Evolutionary conservation across 495 filamentous ascomycete species (phyloP).

Genomic region (Lophiotrema nucula): DNA sequence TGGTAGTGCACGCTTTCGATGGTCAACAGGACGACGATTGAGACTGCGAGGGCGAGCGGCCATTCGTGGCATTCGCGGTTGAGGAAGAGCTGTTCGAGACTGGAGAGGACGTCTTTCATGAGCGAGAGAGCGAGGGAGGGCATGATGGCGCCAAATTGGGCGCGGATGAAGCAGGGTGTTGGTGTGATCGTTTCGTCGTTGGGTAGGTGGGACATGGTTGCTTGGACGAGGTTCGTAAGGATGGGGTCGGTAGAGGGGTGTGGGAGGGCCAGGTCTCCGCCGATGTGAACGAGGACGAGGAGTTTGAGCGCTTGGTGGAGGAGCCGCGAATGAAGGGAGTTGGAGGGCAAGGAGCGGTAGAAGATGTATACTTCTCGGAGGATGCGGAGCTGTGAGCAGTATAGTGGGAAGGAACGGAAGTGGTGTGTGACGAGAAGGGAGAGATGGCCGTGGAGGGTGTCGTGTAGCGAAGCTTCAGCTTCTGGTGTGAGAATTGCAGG

Average conservation of each 20-base stretch:
- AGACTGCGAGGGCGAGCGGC: conserved; percentile 24
- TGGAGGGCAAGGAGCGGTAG: conserved; percentile 17
- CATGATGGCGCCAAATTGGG: conserved; percentile 34
- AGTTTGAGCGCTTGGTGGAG: conserved; percentile 34
- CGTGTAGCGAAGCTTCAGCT: conserved; percentile 4
- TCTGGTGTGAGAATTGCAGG: conserved; percentile 25
- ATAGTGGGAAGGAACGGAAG: conserved; percentile 32
- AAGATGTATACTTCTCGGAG: conserved; percentile 32
- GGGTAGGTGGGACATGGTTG: conserved; percentile 1
- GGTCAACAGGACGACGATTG: conserved; percentile 31
- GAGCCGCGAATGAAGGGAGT: conserved; percentile 8
- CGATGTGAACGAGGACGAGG: conserved; percentile 36
- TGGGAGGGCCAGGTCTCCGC: conserved; percentile 25
- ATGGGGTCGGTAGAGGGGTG: conserved; percentile 15
- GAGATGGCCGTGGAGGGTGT: conserved; percentile 27
- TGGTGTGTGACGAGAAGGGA: conserved; percentile 27
- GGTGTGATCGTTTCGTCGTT: conserved; percentile 4
- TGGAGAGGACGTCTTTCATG: conserved; percentile 28
- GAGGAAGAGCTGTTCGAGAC: conserved; percentile 24
- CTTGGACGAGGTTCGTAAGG: conserved; percentile 12
- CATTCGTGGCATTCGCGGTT: conserved; percentile 29
- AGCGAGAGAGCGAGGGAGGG: conserved; percentile 27
- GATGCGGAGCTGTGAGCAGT: conserved; percentile 24
- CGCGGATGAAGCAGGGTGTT: conserved; percentile 37
- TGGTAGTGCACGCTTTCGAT: conserved; percentile 37